Conservation (phyloP, 371 early-diverging fungal genomes). For the Parasitella parasitica region DNA sequence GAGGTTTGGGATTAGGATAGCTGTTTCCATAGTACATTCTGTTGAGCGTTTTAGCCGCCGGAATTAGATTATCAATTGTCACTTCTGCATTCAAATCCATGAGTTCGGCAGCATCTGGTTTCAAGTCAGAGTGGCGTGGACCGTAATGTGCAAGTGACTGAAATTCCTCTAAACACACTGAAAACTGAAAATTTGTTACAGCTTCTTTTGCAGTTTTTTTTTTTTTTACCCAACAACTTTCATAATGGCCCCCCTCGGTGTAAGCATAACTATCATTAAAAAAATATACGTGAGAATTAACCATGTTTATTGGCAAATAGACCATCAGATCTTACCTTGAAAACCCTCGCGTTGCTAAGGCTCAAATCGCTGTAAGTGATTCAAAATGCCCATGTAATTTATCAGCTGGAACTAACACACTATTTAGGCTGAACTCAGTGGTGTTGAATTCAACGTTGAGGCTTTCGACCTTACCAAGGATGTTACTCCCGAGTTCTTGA, state of each 20-base stretch:
- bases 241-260: conserved; percentile 6
- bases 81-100: too few relatives aligned
- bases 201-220: neutral
- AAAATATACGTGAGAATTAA: neutral
- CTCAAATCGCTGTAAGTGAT: conserved; percentile 63
- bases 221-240: neutral
- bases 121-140: too few relatives aligned
- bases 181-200: neutral
- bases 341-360: conserved; percentile 64
- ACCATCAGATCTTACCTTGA: conserved; percentile 56
- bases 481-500: conserved; percentile 70
- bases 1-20: too few relatives aligned
- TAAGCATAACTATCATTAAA: neutral
- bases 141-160: neutral
- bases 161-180: neutral
- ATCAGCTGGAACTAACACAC: conserved; percentile 51
- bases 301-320: conserved; percentile 13
- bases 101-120: too few relatives aligned
- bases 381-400: conserved; percentile 45
- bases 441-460: conserved; percentile 67
- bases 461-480: conserved; percentile 67
- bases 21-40: too few relatives aligned
- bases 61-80: too few relatives aligned
- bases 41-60: too few relatives aligned
- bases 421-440: conserved; percentile 63